Evolutionary conservation across 169 alveolate species (phyloP), one percentile per base, ranked within the genome.

Genomic region (Cyclospora cayetanensis): DNA sequence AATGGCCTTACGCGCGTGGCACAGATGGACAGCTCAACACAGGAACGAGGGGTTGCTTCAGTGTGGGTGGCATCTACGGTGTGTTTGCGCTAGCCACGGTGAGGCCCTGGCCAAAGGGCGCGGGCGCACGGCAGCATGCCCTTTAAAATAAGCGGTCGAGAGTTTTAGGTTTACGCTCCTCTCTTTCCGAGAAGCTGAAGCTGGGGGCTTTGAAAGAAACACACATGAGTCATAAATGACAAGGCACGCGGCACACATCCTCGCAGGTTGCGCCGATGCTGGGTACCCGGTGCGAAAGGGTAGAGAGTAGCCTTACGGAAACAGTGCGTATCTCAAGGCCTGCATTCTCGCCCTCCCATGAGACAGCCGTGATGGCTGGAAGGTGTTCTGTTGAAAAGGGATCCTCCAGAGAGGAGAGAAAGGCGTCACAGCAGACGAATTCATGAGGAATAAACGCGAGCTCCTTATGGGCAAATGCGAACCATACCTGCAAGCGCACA

Each of bases 281-380:
- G n/a, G n/a, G n/a, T n/a, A n/a, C n/a, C n/a, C n/a, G n/a, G n/a
- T n/a, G n/a, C n/a, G n/a, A n/a, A n/a, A n/a, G n/a, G n/a, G n/a
- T n/a, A n/a, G n/a, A n/a, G n/a, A n/a, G n/a, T n/a, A 87, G 89
- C 87, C n/a, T 84, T 86, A 11, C 25, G 15, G 11, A 27, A 39
- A 5, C 37, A 22, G 37, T 50, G 63, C 63, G 63, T 50, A 50
- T 50, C 22, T 18, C 63, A 18, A 50, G 63, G 63, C 63, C 63
- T n/a, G 63, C 63, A 7, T 25, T 34, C 72, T 60, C 72, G n/a
- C 72, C 72, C 18, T 25, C 31, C 72, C 72, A 60, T 11, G 35
- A 12, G 2, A 25, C 31, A 20, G 72, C 72, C 7, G 72, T 34
- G 7, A 34, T 34, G 7, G 72, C 37, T 34, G n/a, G 72, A 25